These are phyloP conservation scores for Berberis vulgaris DNA, from an alignment of 164 flowering plant species.

Conservation along the genomic window DNA sequence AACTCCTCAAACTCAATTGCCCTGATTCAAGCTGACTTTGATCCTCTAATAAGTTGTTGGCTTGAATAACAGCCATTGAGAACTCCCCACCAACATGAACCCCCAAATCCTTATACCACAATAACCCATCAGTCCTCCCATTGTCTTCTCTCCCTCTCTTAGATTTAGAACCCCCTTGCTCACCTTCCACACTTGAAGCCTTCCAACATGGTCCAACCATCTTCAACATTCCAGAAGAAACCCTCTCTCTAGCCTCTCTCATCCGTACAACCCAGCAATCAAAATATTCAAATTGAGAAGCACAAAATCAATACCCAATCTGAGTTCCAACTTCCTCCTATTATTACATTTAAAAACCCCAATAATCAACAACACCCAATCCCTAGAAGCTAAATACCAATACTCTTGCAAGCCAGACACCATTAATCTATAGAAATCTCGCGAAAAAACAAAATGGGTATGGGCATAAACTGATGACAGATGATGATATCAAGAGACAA, in stretches of 20 bases:
- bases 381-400: slow-evolving; percentile 17
- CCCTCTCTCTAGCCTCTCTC: slow-evolving; percentile 41
- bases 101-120: slow-evolving; percentile 83
- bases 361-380: slow-evolving; percentile 7
- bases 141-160: slow-evolving; percentile 27
- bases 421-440: slow-evolving; percentile 27
- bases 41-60: slow-evolving; percentile 73
- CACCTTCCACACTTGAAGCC: slow-evolving; percentile 42
- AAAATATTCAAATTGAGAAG: slow-evolving; percentile 6
- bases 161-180: slow-evolving; percentile 15
- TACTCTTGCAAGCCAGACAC: slow-evolving; percentile 22
- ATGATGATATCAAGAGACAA: slow-evolving; percentile 5
- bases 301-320: neutral
- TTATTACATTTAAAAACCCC: slow-evolving; percentile 12
- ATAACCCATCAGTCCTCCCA: slow-evolving; percentile 57
- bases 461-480: slow-evolving; percentile 9
- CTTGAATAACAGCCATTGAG: slow-evolving; percentile 88
- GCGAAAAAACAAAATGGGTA: slow-evolving; percentile 14
- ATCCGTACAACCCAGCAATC: neutral
- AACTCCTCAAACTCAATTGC: slow-evolving; percentile 51
- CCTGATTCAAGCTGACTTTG: slow-evolving; percentile 85
- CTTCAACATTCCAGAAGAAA: slow-evolving; percentile 41
- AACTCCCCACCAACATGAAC: slow-evolving; percentile 72
- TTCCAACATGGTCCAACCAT: slow-evolving; percentile 71
- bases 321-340: neutral